Evolutionary conservation across 129 eudicot species (phyloP).

Genomic region (Lactuca sativa): DNA sequence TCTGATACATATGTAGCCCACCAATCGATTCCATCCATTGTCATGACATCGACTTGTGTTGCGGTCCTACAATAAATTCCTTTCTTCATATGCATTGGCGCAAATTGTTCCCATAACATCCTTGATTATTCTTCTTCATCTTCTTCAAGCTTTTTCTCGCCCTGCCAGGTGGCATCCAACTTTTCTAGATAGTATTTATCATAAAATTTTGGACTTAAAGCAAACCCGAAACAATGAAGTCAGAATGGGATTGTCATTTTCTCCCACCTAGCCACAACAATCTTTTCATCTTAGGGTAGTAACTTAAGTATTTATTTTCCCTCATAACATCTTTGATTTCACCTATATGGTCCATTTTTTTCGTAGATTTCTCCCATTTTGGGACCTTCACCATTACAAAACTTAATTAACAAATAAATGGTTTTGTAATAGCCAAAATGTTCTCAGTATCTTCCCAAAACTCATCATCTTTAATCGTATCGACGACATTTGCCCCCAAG

Average conservation of each 20-base stretch:
- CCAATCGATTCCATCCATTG: neutral
- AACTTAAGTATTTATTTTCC: no score
- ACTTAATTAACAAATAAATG: conserved; percentile 13
- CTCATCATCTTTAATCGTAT: no score
- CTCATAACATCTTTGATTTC: no score
- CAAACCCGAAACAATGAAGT: neutral
- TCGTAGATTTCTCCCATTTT: no score
- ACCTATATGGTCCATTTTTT: no score
- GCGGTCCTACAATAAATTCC: neutral
- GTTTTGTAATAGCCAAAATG: conserved; percentile 12
- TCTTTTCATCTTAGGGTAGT: neutral
- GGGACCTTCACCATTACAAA: neutral
- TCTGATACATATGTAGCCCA: neutral
- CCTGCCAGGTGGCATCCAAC: neutral
- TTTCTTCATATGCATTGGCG: neutral
- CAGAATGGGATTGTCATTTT: neutral
- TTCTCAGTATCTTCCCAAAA: neutral
- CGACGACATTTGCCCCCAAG: no score
- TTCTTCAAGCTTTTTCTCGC: neutral
- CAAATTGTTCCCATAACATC: neutral
- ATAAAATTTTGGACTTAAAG: neutral
- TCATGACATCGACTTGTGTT: neutral
- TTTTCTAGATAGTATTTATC: neutral
- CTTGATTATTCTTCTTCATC: neutral
- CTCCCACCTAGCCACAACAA: neutral